A percentile compares a stretch with the other conserved stretches of the same genome.
Evolutionary conservation across 1,284 basidiomycete species (phyloP).

Genomic region (Malassezia globosa): DNA sequence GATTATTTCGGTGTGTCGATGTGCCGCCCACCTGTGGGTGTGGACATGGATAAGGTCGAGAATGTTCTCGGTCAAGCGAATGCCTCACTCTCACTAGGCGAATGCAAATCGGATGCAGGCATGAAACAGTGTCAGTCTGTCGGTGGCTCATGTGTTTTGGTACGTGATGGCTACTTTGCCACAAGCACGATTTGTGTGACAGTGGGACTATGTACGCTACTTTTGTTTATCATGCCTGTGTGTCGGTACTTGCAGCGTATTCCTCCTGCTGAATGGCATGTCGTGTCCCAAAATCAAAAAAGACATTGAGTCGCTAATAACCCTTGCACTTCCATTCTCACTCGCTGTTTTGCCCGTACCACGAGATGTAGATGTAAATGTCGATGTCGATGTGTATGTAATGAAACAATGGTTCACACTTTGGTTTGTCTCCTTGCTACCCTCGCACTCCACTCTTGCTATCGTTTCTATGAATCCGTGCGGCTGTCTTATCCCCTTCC

Average conservation of each 20-base stretch:
- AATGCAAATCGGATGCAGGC: constrained; percentile 51
- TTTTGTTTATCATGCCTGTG: constrained; percentile 71
- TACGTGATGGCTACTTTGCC: constrained; percentile 84
- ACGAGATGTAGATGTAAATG: background rate
- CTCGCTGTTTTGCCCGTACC: no score
- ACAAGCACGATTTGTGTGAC: constrained; percentile 68
- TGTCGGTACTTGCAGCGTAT: constrained; percentile 64
- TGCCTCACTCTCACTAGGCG: constrained; percentile 12
- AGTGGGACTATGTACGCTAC: constrained; percentile 61
- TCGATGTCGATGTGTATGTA: no score
- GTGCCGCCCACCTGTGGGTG: constrained; percentile 24
- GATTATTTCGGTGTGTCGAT: constrained; percentile 36
- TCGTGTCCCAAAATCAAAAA: constrained; percentile 12
- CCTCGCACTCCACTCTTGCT: no score
- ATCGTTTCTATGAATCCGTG: no score
- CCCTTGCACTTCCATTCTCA: no score
- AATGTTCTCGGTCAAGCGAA: constrained; percentile 3
- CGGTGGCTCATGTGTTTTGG: constrained; percentile 67
- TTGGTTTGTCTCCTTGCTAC: no score
- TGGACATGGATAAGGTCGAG: constrained; percentile 17
- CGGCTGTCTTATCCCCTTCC: no score
- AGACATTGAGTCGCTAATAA: background rate
- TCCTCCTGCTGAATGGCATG: constrained; percentile 31
- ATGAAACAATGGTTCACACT: background rate
- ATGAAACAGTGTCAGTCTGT: constrained; percentile 65